Evolutionary conservation across 305 asterid species (phyloP).

Genomic region (Fraxinus paxiana): DNA sequence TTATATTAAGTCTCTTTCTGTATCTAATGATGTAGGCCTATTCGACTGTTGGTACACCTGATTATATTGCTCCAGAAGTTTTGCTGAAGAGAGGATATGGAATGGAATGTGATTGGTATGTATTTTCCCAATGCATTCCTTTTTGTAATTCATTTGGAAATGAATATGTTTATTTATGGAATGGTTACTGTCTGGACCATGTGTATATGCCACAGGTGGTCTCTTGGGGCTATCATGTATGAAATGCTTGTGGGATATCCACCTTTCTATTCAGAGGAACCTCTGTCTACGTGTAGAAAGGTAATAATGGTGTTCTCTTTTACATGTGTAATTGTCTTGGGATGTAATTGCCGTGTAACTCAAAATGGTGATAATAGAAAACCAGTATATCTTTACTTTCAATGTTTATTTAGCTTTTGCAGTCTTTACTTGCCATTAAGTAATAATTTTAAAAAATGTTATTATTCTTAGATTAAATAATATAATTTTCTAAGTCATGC

Average conservation of each 20-base stretch:
- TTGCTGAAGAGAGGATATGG: constrained; percentile 84
- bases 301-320: constrained; percentile 33
- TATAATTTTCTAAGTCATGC: neutral
- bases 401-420: neutral
- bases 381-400: neutral
- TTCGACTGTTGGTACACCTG: constrained; percentile 95
- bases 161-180: neutral
- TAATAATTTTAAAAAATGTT: neutral
- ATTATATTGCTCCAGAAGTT: constrained; percentile 92
- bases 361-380: neutral
- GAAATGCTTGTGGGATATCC: constrained; percentile 97
- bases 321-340: neutral
- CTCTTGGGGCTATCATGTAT: constrained; percentile 92
- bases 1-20: constrained; percentile 16
- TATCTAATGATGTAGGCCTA: constrained; percentile 57
- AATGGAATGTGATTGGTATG: constrained; percentile 93
- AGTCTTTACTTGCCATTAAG: neutral
- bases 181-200: constrained; percentile 21
- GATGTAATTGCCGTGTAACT: constrained; percentile 8
- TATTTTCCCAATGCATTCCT: constrained; percentile 16
- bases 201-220: constrained; percentile 62
- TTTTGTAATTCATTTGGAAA: constrained; percentile 14
- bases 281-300: constrained; percentile 96
- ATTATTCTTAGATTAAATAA: neutral
- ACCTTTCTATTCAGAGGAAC: constrained; percentile 92